Evolutionary conservation across 371 early-diverging fungal genomes (phyloP).

Genomic region (Dipsacomyces acuminosporus): DNA sequence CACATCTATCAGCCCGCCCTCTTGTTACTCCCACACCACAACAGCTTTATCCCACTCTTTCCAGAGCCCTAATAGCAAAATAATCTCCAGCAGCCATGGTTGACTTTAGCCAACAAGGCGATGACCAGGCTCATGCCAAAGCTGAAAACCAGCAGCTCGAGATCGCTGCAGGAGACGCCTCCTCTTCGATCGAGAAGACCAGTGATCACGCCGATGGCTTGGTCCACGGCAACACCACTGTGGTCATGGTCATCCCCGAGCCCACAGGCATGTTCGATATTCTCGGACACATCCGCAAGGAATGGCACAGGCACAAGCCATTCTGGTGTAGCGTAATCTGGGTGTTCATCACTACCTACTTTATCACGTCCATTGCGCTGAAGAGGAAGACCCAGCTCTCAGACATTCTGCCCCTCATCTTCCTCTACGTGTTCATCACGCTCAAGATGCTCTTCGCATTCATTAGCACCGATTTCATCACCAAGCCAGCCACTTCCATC

Average conservation of each 20-base stretch:
- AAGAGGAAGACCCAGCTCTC: conserved; percentile 46
- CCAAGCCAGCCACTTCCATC: conserved; percentile 45
- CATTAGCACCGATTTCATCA: conserved; percentile 49
- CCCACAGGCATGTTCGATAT: background rate
- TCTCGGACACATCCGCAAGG: background rate
- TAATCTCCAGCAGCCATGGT: no score
- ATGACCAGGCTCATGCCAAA: background rate
- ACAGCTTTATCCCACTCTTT: no score
- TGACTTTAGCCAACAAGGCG: background rate
- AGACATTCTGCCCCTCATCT: conserved; percentile 49
- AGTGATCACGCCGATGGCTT: no score
- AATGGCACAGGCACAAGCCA: conserved; percentile 13
- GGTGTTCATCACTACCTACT: conserved; percentile 53
- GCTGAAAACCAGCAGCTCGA: background rate
- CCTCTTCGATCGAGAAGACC: background rate
- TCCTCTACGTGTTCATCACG: conserved; percentile 58
- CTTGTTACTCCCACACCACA: no score
- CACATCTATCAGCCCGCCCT: no score
- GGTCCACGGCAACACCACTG: background rate
- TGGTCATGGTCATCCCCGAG: background rate
- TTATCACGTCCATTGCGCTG: conserved; percentile 49
- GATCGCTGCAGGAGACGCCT: background rate
- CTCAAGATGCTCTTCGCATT: conserved; percentile 55
- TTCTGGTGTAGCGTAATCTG: conserved; percentile 45
- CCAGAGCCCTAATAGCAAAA: no score